phyloP scores from a whole-genome alignment of 345 rosid genomes.

The Psidium friedrichsthalianum region DNA sequence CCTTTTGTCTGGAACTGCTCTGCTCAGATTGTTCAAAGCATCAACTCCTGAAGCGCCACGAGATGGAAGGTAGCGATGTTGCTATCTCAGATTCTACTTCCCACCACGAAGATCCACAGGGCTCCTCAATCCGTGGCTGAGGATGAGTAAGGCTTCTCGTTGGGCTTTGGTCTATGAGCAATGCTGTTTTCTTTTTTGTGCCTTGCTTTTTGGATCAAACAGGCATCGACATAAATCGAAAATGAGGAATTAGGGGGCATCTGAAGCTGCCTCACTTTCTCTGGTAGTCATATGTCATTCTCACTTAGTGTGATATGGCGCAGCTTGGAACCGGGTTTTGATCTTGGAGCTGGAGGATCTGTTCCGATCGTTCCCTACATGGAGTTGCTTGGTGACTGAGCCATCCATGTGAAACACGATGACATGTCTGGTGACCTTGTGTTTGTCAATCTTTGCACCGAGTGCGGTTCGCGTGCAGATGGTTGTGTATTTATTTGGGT shows the following conservation, averaged over 20 bases:
- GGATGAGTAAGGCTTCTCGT: conserved; percentile 4
- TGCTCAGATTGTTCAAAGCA: conserved; percentile 56
- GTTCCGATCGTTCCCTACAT: not conserved
- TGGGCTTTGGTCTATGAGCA: not conserved
- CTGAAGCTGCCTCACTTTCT: not conserved
- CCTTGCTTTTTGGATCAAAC: not conserved
- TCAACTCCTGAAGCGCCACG: conserved; percentile 8
- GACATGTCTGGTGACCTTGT: not conserved
- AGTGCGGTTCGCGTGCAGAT: not conserved
- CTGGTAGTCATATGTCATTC: not conserved
- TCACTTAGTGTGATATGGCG: not conserved
- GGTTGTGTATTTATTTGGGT: not conserved
- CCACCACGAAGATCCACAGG: conserved; percentile 4
- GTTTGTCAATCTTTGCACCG: not conserved
- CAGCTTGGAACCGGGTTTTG: not conserved
- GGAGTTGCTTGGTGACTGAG: not conserved
- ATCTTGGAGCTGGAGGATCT: not conserved
- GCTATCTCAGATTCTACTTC: conserved; percentile 6
- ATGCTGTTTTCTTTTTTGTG: not conserved
- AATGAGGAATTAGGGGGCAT: not conserved
- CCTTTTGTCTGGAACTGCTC: conserved; percentile 63
- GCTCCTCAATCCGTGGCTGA: conserved; percentile 30
- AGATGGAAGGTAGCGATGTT: conserved; percentile 15
- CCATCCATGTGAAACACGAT: not conserved
- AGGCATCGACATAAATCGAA: not conserved